Evolutionary conservation across 1,139 yeast genomes (phyloP).

Genomic region (Pichia sp.): DNA sequence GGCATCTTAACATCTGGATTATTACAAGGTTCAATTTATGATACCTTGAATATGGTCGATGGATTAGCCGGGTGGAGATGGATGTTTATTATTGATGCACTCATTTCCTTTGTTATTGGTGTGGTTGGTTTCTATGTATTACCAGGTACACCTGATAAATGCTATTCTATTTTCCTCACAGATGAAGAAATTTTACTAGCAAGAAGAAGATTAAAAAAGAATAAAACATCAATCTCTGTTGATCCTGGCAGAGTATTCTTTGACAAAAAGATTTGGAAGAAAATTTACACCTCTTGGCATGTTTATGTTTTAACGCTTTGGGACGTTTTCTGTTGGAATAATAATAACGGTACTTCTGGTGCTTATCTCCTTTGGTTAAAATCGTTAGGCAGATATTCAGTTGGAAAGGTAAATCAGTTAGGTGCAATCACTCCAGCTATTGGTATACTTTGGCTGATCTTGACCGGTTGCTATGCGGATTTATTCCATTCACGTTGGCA

Average conservation of each 20-base stretch:
- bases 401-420: constrained; percentile 32
- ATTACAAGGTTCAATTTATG: constrained; percentile 28
- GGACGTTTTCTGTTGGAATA: constrained; percentile 36
- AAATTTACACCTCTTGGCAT: constrained; percentile 44
- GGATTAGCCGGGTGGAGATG: constrained; percentile 72
- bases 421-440: constrained; percentile 46
- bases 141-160: constrained; percentile 5
- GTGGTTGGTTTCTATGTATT: constrained; percentile 14
- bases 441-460: constrained; percentile 39
- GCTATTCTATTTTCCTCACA: background rate
- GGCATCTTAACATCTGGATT: constrained; percentile 35
- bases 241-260: constrained; percentile 26
- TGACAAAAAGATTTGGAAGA: constrained; percentile 36
- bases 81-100: constrained; percentile 69
- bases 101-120: constrained; percentile 36
- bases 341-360: constrained; percentile 41
- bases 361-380: constrained; percentile 49
- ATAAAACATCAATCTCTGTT: constrained; percentile 24
- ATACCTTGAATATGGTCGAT: constrained; percentile 36
- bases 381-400: constrained; percentile 33
- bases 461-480: constrained; percentile 42
- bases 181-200: background rate
- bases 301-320: constrained; percentile 35
- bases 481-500: constrained; percentile 38
- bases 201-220: constrained; percentile 14